phyloP scores from a whole-genome alignment of 306 rosid genomes.

The Calophaca sinica region DNA sequence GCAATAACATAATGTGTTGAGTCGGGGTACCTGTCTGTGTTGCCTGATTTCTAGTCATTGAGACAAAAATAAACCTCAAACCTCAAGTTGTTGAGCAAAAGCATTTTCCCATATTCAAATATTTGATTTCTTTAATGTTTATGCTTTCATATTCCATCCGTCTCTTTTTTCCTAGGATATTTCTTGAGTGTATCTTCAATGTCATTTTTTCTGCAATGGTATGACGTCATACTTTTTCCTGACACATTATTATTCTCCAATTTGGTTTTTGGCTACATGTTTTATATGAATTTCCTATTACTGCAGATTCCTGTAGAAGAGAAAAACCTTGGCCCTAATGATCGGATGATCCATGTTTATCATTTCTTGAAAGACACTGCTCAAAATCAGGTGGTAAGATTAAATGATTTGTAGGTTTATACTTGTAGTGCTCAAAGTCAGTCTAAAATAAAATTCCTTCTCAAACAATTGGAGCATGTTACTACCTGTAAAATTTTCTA shows the following conservation, averaged over 20 bases:
- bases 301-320: slow-evolving; percentile 88
- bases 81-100: background rate
- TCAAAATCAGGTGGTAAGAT: slow-evolving; percentile 73
- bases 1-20: too few species aligned
- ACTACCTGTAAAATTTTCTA: slow-evolving; percentile 17
- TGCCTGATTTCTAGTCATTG: too few species aligned
- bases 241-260: slow-evolving; percentile 16
- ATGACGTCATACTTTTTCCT: slow-evolving; percentile 13
- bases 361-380: slow-evolving; percentile 81
- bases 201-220: background rate
- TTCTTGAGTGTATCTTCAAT: background rate
- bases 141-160: background rate
- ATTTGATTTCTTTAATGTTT: background rate
- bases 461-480: background rate
- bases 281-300: slow-evolving; percentile 18
- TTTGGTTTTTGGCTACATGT: background rate
- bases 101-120: background rate
- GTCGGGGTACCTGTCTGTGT: too few species aligned
- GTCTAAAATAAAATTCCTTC: background rate
- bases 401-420: background rate
- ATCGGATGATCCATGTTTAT: slow-evolving; percentile 89
- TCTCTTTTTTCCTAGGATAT: slow-evolving; percentile 2
- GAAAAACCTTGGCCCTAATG: slow-evolving; percentile 73
- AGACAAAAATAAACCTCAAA: background rate
- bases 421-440: background rate